These are phyloP conservation scores for Chionographis japonica DNA, from an alignment of 106 monocot genomes.

Conservation along the genomic window DNA sequence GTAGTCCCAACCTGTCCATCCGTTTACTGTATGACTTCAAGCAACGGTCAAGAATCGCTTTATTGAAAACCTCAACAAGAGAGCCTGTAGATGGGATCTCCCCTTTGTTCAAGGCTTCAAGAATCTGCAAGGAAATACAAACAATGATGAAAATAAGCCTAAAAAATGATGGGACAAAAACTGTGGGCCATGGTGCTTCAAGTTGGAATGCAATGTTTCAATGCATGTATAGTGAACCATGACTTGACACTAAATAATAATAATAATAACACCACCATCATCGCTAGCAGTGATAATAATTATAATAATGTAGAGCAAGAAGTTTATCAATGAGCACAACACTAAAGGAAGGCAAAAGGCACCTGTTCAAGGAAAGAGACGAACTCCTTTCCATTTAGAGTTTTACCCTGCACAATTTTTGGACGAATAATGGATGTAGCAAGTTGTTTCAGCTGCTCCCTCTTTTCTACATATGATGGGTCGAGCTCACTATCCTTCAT, in stretches of 20 bases:
- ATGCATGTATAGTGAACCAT: too few relatives aligned
- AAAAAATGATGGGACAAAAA: too few relatives aligned
- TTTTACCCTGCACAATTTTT: constrained; percentile 86
- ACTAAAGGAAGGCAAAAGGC: neutral
- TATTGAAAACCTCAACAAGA: constrained; percentile 95
- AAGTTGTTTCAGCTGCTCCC: constrained; percentile 81
- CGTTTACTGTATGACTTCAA: constrained; percentile 59
- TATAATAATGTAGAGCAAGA: neutral
- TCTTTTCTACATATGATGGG: constrained; percentile 59
- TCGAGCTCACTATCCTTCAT: constrained; percentile 88
- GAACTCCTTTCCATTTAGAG: constrained; percentile 86
- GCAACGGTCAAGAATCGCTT: constrained; percentile 82
- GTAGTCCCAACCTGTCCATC: constrained; percentile 67
- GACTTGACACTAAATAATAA: too few relatives aligned
- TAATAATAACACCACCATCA: too few relatives aligned
- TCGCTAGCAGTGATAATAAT: too few relatives aligned
- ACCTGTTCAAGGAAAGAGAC: constrained; percentile 91
- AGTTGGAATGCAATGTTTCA: too few relatives aligned
- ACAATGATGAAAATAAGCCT: neutral
- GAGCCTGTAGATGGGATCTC: constrained; percentile 98
- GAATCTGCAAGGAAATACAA: constrained; percentile 54
- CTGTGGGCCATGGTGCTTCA: too few relatives aligned
- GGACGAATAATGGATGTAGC: constrained; percentile 68
- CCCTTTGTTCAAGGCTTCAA: constrained; percentile 95
- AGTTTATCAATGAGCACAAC: neutral